Percentiles rank a stretch among this genome's conserved stretches.
These are phyloP conservation scores for Eucalyptus cloeziana DNA, from an alignment of 345 rosid genomes.

Conservation along the genomic window DNA sequence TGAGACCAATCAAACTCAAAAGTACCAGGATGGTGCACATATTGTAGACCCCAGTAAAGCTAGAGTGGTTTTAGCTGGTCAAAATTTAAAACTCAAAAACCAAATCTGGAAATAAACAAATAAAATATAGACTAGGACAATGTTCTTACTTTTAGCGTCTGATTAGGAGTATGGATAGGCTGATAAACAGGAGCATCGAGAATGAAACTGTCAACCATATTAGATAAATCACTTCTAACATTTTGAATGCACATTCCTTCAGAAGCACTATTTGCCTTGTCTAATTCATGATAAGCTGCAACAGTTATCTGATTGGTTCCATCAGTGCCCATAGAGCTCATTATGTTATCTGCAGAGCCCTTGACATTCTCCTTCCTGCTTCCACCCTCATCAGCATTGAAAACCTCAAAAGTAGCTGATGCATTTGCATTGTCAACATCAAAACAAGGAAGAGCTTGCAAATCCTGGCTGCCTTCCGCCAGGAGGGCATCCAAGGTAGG, in stretches of 20 bases:
- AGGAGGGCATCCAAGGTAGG: conserved; percentile 63
- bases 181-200: not conserved
- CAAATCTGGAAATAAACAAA: not conserved
- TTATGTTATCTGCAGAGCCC: conserved; percentile 2
- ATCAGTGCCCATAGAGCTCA: not conserved
- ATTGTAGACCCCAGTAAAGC: not conserved
- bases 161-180: not conserved
- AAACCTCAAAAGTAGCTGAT: conserved; percentile 1
- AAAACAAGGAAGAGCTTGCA: conserved; percentile 4
- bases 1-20: not conserved
- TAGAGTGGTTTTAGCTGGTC: not conserved
- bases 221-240: not conserved
- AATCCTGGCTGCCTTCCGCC: conserved; percentile 34
- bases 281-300: conserved; percentile 4
- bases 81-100: not conserved
- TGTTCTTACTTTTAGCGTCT: not conserved
- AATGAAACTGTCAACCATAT: not conserved
- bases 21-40: not conserved
- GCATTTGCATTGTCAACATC: not conserved
- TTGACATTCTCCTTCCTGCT: not conserved
- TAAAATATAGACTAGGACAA: not conserved
- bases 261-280: conserved; percentile 7
- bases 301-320: conserved; percentile 7
- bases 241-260: not conserved
- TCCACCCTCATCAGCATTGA: not conserved